Conservation (phyloP, 306 rosid genomes). For the Canavalia ensiformis region DNA sequence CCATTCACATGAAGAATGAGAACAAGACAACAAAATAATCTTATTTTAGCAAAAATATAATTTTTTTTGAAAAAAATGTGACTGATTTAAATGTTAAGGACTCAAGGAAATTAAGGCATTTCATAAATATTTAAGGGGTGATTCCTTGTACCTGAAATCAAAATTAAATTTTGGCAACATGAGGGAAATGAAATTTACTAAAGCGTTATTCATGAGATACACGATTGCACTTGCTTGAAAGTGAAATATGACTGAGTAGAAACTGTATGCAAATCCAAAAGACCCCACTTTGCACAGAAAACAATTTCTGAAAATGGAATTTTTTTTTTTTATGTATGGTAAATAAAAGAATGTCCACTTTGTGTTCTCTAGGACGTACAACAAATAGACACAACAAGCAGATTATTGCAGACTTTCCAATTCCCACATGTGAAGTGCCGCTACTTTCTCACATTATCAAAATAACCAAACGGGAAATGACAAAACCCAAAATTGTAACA, state of each 20-base stretch:
- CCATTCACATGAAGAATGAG: constrained; percentile 13
- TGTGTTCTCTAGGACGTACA: not conserved
- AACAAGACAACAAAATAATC: not conserved
- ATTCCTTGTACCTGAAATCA: not conserved
- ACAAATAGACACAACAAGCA: constrained; percentile 13
- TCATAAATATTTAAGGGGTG: constrained; percentile 38
- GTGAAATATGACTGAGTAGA: not conserved
- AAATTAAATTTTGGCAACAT: constrained; percentile 1
- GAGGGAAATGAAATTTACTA: not conserved
- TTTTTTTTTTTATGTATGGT: not conserved
- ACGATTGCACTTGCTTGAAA: constrained; percentile 1
- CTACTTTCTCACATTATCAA: not conserved
- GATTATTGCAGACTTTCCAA: constrained; percentile 20
- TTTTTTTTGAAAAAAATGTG: not conserved
- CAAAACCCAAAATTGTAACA: not conserved
- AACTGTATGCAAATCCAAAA: not conserved
- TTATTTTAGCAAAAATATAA: not conserved
- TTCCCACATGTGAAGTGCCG: not conserved
- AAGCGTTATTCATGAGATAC: not conserved
- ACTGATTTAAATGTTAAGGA: not conserved
- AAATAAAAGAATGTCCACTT: constrained; percentile 23
- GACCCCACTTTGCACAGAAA: constrained; percentile 8
- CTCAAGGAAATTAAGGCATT: not conserved
- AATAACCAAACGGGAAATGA: not conserved
- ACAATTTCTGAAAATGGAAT: constrained; percentile 18